These are phyloP conservation scores for Nepenthes mirabilis DNA, from an alignment of 148 eudicot species.

Conservation along the genomic window DNA sequence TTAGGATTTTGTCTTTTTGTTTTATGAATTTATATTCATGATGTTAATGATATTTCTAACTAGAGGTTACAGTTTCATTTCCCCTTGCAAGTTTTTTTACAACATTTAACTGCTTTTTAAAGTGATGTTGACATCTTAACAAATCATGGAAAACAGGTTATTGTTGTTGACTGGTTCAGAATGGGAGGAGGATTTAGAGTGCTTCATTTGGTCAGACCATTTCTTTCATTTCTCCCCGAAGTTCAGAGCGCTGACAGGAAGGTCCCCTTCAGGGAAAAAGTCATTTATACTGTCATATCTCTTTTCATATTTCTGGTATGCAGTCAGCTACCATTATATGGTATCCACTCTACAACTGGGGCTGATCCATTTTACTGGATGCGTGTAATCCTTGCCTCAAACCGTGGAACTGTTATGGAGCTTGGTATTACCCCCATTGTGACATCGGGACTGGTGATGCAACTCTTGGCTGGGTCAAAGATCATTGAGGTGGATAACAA, in stretches of 20 bases:
- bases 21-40: no score
- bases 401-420: constrained; percentile 91
- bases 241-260: constrained; percentile 73
- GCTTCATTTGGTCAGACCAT: constrained; percentile 72
- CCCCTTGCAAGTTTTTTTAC: no score
- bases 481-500: constrained; percentile 91
- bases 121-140: constrained; percentile 3
- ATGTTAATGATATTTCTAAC: no score
- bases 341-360: constrained; percentile 75
- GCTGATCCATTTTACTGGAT: constrained; percentile 92
- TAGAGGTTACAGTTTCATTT: no score
- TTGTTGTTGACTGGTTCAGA: constrained; percentile 10
- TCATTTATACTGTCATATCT: constrained; percentile 78
- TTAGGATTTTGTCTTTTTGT: no score
- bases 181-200: constrained; percentile 89
- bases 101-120: no score
- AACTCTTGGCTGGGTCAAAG: constrained; percentile 84
- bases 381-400: constrained; percentile 91
- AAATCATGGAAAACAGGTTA: constrained; percentile 11
- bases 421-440: constrained; percentile 96
- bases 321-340: constrained; percentile 90
- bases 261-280: constrained; percentile 76
- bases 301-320: constrained; percentile 72
- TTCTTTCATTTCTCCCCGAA: constrained; percentile 67
- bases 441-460: constrained; percentile 85